Evolutionary conservation across 2,329 filamentous ascomycete genomes (phyloP), one percentile per base, ranked within the genome.

Genomic region (Neobulgaria alba): DNA sequence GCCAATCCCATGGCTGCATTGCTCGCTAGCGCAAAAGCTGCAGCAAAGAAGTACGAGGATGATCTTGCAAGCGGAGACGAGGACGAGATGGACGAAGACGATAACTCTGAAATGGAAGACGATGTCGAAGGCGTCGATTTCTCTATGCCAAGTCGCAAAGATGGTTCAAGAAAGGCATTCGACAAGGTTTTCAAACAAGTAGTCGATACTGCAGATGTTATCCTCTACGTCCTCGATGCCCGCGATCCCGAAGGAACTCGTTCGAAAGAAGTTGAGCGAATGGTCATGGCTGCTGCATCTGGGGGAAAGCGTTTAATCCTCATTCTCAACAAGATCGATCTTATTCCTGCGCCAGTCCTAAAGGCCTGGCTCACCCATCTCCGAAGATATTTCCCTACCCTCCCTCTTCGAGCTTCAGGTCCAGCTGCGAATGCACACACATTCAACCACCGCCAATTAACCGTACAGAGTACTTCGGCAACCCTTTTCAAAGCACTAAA

Each of bases 111-210:
- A n/a, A 65, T 66, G 1, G 65, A 63, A 3, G 53, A 53, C 5
- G 67, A 69, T 15, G 62, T 66, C 4, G 66, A 68, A 33, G 70
- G 62, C n/a, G 67, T 65, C 17, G 64, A 67, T 29, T 67, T 72
- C 32, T 69, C 68, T 12, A 65, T 72, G 37, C 71, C 73, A 5
- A 73, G 75, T 3, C 54, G 52, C 45, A 63, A 61, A 56, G 79
- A 83, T 47, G 74, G 72, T 34, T 95, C 89, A 38, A 77, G 88
- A 57, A 86, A 81, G 63, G 85, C 87, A 40, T 95, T 90, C 64
- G 88, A 95, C 73, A 95, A 94, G 70, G 79, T 93, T 54, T 95
- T 95, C 73, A 95, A 95, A 70, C 77, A 86, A 58, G 88, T 95
- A 12, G 79, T 94, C 23, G 85, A 93, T 47, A 77, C 85, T 48